A percentile compares a stretch with the other conserved stretches of the same genome.
Conservation (phyloP, 768 basidiomycete species). For the Coprinellus aureogranulatus region DNA sequence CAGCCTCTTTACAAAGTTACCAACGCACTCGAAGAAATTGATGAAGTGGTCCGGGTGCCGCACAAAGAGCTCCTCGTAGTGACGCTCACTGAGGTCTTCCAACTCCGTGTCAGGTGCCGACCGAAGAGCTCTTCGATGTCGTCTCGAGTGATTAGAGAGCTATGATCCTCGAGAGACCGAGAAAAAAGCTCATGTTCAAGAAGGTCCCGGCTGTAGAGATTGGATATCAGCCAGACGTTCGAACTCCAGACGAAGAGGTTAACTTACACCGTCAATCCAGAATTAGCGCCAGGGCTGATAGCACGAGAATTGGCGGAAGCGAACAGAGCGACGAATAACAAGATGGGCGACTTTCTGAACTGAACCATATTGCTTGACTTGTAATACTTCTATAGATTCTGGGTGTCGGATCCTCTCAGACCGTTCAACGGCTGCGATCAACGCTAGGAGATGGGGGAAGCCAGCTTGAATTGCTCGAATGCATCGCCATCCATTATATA, state of each 20-base stretch:
- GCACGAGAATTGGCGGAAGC: not conserved
- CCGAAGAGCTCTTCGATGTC: constrained; percentile 1
- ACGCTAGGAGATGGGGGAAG: not conserved
- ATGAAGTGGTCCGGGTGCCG: not conserved
- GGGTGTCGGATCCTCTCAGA: not conserved
- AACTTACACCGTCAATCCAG: not conserved
- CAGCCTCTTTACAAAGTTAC: not conserved
- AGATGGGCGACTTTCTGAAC: not conserved
- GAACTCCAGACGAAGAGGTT: not conserved
- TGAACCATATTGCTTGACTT: constrained; percentile 2
- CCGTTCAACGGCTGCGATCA: constrained; percentile 6
- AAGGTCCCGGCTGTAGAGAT: not conserved
- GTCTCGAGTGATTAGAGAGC: not conserved
- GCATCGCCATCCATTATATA: not conserved
- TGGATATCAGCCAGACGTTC: not conserved
- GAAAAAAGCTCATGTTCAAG: not conserved
- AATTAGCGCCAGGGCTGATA: not conserved
- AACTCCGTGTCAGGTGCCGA: not conserved
- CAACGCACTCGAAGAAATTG: not conserved
- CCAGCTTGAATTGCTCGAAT: not conserved
- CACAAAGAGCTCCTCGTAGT: not conserved
- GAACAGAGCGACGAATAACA: constrained; percentile 1
- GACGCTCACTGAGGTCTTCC: not conserved
- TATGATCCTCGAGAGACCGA: not conserved
- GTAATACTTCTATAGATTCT: not conserved